Conservation (phyloP, 441 rosid species). For the Syzygium syzygioides region DNA sequence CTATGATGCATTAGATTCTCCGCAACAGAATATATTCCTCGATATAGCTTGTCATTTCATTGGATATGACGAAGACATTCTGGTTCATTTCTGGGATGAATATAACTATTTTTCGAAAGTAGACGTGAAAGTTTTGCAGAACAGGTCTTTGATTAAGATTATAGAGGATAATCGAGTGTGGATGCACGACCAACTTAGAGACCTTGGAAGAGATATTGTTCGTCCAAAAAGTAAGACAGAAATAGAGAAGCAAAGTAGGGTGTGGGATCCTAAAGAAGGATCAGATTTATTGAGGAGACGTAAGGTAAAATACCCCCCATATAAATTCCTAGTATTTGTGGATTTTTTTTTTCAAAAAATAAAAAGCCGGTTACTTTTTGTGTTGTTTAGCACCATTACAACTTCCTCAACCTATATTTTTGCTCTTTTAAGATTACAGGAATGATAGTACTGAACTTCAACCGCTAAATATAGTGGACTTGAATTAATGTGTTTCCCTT, state of each 20-base stretch:
- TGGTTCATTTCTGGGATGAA: no score
- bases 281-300: neutral
- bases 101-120: neutral
- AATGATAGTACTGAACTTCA: neutral
- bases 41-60: neutral
- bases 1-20: fast-evolving
- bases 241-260: no score
- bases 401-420: fast-evolving
- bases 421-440: neutral
- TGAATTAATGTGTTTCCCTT: neutral
- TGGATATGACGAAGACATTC: neutral
- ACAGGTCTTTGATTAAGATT: no score
- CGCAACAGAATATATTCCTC: neutral
- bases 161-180: no score
- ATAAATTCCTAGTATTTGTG: neutral
- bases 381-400: fast-evolving
- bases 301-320: neutral
- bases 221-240: no score
- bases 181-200: no score
- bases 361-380: neutral
- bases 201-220: no score
- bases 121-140: neutral
- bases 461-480: fast-evolving
- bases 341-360: neutral
- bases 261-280: neutral